phyloP scores from a whole-genome alignment of 2,329 filamentous ascomycete genomes.

The Cercospora zeina region DNA sequence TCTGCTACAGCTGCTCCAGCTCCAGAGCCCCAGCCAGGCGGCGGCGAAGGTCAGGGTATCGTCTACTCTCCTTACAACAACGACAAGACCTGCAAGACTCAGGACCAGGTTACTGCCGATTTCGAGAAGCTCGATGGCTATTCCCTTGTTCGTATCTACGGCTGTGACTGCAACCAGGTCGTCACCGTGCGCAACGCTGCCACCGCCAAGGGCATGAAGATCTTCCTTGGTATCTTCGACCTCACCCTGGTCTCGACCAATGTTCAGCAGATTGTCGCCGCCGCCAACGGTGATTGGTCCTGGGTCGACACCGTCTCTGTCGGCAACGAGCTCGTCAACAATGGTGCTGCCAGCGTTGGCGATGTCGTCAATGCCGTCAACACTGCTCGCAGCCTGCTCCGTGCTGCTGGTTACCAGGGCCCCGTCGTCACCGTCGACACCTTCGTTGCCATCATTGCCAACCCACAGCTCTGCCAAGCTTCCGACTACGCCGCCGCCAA shows the following conservation, averaged over 20 bases:
- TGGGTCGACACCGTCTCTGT: constrained; percentile 70
- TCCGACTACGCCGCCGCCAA: constrained; percentile 82
- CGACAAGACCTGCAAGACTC: constrained; percentile 65
- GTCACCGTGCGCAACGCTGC: constrained; percentile 62
- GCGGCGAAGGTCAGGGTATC: constrained; percentile 50
- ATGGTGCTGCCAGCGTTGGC: constrained; percentile 51
- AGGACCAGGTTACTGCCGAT: constrained; percentile 63
- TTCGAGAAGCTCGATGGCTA: constrained; percentile 62
- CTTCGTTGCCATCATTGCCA: constrained; percentile 64
- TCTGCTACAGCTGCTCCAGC: constrained; percentile 17
- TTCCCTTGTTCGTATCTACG: constrained; percentile 71
- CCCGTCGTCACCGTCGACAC: constrained; percentile 80
- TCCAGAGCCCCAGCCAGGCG: constrained; percentile 4
- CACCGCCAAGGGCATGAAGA: constrained; percentile 63
- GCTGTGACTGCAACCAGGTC: constrained; percentile 75
- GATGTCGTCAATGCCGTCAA: constrained; percentile 60
- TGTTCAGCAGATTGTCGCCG: constrained; percentile 61
- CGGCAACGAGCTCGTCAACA: constrained; percentile 79
- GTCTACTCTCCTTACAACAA: constrained; percentile 60
- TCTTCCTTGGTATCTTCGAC: constrained; percentile 75
- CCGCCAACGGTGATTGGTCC: constrained; percentile 65
- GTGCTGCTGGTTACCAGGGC: constrained; percentile 65
- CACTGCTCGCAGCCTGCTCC: constrained; percentile 59
- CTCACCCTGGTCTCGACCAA: constrained; percentile 58
- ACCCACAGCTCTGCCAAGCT: constrained; percentile 72